A percentile compares a stretch with the other conserved stretches of the same genome.
Conservation (phyloP, 371 early-diverging fungal species). For the Zychaea mexicana region DNA sequence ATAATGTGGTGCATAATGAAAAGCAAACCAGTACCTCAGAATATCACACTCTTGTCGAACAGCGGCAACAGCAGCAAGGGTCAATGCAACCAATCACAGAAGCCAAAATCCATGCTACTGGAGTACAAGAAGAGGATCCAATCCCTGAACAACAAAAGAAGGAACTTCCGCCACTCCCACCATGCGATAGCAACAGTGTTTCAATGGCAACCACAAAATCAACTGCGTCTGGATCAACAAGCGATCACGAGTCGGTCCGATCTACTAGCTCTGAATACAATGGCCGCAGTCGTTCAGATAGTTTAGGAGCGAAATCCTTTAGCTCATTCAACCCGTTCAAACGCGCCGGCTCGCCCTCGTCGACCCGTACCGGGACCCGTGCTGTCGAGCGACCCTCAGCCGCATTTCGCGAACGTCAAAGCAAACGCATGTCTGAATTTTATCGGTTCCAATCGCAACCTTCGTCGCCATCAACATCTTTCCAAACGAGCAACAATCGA, state of each 20-base stretch:
- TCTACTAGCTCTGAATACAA: slow-evolving; percentile 1
- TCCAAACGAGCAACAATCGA: slow-evolving; percentile 3
- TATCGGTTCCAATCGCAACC: slow-evolving; percentile 12
- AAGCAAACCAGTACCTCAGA: neutral
- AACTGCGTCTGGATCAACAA: neutral
- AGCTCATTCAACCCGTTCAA: slow-evolving; percentile 9
- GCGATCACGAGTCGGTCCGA: slow-evolving; percentile 5
- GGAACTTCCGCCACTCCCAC: neutral
- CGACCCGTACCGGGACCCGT: slow-evolving; percentile 2
- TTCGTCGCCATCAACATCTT: slow-evolving; percentile 9
- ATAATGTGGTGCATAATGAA: too few species aligned
- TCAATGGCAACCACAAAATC: neutral
- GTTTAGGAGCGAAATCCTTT: slow-evolving; percentile 1
- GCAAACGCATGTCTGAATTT: slow-evolving; percentile 27
- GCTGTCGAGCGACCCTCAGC: slow-evolving; percentile 22
- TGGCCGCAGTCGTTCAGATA: slow-evolving; percentile 3
- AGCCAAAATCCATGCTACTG: neutral
- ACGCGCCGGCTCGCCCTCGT: slow-evolving; percentile 9
- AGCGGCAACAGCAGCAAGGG: neutral
- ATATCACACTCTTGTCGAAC: neutral
- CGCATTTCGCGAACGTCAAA: slow-evolving; percentile 28
- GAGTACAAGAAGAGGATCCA: neutral
- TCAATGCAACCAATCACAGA: neutral
- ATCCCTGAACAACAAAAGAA: neutral
- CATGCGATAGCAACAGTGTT: neutral